These are phyloP conservation scores for Clonostachys solani DNA, from an alignment of 2,329 filamentous ascomycete genomes.

Conservation along the genomic window DNA sequence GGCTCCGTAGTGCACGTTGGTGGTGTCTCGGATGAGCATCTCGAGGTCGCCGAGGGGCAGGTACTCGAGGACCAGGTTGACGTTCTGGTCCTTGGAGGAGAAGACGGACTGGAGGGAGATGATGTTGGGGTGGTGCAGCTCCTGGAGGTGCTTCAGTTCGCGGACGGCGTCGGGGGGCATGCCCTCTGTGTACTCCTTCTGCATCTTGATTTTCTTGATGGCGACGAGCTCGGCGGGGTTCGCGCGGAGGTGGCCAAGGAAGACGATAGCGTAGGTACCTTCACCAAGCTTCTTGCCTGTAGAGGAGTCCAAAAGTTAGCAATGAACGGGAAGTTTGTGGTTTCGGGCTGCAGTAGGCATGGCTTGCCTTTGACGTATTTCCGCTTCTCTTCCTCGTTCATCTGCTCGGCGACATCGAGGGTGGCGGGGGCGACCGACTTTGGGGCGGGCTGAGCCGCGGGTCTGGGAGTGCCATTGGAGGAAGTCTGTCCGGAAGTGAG, in stretches of 20 bases:
- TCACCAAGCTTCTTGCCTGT: constrained; percentile 86
- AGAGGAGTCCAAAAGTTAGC: background rate
- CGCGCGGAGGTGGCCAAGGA: constrained; percentile 73
- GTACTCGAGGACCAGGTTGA: constrained; percentile 93
- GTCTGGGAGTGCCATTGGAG: constrained; percentile 38
- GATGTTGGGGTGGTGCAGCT: constrained; percentile 92
- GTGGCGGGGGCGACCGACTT: constrained; percentile 21
- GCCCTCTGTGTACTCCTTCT: constrained; percentile 83
- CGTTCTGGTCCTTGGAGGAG: constrained; percentile 92
- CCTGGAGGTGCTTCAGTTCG: constrained; percentile 92
- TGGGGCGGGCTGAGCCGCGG: constrained; percentile 18
- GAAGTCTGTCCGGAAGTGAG: constrained; percentile 28
- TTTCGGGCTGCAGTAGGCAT: background rate
- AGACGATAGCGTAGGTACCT: constrained; percentile 96
- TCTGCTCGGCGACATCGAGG: constrained; percentile 68
- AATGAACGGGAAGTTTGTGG: background rate
- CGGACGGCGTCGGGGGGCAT: constrained; percentile 92
- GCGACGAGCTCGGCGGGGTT: constrained; percentile 76
- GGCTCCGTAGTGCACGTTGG: constrained; percentile 73
- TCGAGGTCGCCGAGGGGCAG: constrained; percentile 92
- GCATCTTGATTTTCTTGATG: constrained; percentile 89
- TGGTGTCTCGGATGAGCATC: constrained; percentile 84
- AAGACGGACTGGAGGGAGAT: constrained; percentile 91
- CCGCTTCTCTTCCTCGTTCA: constrained; percentile 76
- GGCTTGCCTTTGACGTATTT: constrained; percentile 81